A percentile compares a stretch with the other conserved stretches of the same genome.
Evolutionary conservation across 2,329 filamentous ascomycete genomes (phyloP).

Genomic region (Cercospora citrullina): DNA sequence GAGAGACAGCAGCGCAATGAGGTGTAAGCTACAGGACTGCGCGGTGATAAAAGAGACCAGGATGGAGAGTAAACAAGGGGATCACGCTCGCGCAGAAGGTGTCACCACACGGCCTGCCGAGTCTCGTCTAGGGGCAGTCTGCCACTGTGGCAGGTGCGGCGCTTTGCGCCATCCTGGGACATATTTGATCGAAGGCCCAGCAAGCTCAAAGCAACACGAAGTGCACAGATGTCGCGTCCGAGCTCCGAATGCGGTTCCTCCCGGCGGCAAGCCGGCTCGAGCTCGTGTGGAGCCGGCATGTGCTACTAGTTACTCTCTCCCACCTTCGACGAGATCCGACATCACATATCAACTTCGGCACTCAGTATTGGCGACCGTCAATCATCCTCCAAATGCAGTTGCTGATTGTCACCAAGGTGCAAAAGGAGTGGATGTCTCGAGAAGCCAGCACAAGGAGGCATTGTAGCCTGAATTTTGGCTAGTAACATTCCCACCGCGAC

Average conservation of each 20-base stretch:
- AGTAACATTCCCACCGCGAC: not conserved
- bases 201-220: not conserved
- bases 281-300: not conserved
- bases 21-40: not conserved
- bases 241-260: not conserved
- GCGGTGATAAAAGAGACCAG: not conserved
- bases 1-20: not conserved
- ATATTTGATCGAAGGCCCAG: not conserved
- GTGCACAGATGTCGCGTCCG: not conserved
- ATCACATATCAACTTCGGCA: not conserved
- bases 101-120: constrained; percentile 12
- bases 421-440: not conserved
- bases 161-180: constrained; percentile 16
- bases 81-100: constrained; percentile 1
- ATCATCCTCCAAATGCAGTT: not conserved
- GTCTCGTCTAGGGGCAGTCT: constrained; percentile 10
- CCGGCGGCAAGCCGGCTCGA: not conserved
- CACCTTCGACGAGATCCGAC: not conserved
- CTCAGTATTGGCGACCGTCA: not conserved
- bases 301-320: no score
- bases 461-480: not conserved
- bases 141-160: constrained; percentile 10
- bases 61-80: constrained; percentile 8
- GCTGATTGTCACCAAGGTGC: not conserved
- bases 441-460: not conserved